Percentiles rank a stretch among this genome's conserved stretches.
Conservation (phyloP, 1,139 yeast genomes). For the Diutina mesorugosa region DNA sequence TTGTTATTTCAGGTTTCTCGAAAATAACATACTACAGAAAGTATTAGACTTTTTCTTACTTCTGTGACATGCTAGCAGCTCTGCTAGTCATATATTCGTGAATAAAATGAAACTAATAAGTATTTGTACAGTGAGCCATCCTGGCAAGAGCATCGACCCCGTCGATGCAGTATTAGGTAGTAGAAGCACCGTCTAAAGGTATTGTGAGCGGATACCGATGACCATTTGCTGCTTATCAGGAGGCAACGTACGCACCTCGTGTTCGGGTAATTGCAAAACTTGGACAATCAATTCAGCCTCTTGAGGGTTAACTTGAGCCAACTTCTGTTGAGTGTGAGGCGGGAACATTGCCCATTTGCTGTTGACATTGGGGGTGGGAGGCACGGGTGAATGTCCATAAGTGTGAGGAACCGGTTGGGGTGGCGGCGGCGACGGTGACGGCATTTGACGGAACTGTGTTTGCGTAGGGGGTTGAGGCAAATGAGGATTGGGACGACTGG, state of each 20-base stretch:
- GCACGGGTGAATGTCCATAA: not conserved
- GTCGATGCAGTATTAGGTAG: not conserved
- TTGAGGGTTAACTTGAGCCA: conserved; percentile 33
- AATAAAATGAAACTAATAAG: not conserved
- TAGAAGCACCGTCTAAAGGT: conserved; percentile 16
- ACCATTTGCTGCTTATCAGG: conserved; percentile 51
- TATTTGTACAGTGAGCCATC: not conserved
- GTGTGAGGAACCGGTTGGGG: conserved; percentile 4
- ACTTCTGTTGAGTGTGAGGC: conserved; percentile 31
- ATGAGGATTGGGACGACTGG: conserved; percentile 14
- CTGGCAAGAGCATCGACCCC: not conserved
- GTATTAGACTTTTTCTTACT: no score
- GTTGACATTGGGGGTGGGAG: conserved; percentile 9
- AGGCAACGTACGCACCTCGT: conserved; percentile 43
- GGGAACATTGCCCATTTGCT: conserved; percentile 41
- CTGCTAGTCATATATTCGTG: not conserved
- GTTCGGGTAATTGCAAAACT: conserved; percentile 44
- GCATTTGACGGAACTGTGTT: conserved; percentile 6
- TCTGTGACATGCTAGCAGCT: no score
- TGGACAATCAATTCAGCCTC: conserved; percentile 58
- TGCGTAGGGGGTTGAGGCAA: conserved; percentile 4
- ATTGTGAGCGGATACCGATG: conserved; percentile 43
- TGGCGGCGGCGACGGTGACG: conserved; percentile 6
- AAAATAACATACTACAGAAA: no score
- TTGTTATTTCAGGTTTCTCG: no score